These are phyloP conservation scores for Gloeopeniophorella convolvens DNA, from an alignment of 768 basidiomycete genomes.

Conservation along the genomic window DNA sequence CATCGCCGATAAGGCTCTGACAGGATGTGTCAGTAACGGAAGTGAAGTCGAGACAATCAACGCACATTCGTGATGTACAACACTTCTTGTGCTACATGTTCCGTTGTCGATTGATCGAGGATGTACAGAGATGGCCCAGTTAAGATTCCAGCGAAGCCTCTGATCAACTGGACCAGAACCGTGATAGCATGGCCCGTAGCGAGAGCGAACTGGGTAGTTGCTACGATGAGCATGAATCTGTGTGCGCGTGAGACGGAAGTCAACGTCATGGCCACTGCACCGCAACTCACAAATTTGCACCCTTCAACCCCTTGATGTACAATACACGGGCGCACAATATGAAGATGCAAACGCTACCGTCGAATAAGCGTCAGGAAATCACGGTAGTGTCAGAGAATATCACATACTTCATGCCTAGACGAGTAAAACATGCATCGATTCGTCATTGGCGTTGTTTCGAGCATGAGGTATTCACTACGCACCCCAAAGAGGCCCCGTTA, in stretches of 20 bases:
- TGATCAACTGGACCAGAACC: constrained; percentile 3
- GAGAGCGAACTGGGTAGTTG: constrained; percentile 5
- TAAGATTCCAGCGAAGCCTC: not conserved
- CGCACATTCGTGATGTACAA: constrained; percentile 13
- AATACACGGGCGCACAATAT: constrained; percentile 1
- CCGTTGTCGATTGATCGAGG: not conserved
- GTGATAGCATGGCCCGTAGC: constrained; percentile 11
- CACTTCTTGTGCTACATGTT: constrained; percentile 1
- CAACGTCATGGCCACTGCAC: not conserved
- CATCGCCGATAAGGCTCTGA: constrained; percentile 15
- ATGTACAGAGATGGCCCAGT: not conserved
- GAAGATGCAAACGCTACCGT: constrained; percentile 9
- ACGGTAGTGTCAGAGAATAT: not conserved
- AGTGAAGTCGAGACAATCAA: not conserved
- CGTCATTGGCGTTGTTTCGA: not conserved
- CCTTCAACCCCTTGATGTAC: not conserved
- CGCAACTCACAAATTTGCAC: not conserved
- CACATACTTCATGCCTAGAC: constrained; percentile 10
- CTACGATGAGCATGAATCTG: constrained; percentile 7
- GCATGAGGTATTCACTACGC: not conserved
- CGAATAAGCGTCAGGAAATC: not conserved
- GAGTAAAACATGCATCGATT: not conserved
- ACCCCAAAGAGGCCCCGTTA: constrained; percentile 11
- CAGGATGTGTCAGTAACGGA: too few relatives aligned
- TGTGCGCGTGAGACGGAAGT: not conserved